Evolutionary conservation across 2,329 filamentous ascomycete genomes (phyloP), one percentile per base, ranked within the genome.

Genomic region (Ilyonectria destructans): DNA sequence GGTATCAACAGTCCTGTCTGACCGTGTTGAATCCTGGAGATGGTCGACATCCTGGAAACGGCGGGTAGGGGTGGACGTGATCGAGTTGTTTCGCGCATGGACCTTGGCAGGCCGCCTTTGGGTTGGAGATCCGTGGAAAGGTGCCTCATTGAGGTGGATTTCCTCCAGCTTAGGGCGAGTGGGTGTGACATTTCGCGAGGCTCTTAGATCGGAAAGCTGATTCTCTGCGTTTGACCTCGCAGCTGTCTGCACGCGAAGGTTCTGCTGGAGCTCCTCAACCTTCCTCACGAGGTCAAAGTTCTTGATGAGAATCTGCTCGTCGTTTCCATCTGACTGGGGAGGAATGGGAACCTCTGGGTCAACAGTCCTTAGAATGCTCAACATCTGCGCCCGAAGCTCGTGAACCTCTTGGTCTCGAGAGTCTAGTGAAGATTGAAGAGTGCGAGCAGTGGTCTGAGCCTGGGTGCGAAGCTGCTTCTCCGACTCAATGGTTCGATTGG

Each of bases 231-330:
- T 93, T 33, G 88, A 86, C 70, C 94, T 92, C 55, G 91, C 94
- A 71, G 96, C 93, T 15, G 91, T 91, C 62, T 96, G 93, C 23
- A 97, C 89, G 26, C 94, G 91, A 33, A 98, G 87, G 68, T 95
- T 95, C 77, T 96, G 93, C 75, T 97, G 95, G n/a, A 95, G 87
- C 60, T 94, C 90, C 75, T 98, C 94, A 7, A 98, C 88, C 78
- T 96, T 94, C 72, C 94, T 91, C 13, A 94, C 93, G 49, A 98
- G 86, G 75, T 97, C 92, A 68, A 97, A 97, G 82, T 85, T 94
- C 85, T 84, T 91, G 85, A 87, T 92, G 87, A 81, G 90, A 82
- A 81, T 88, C 85, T 82, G 95, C 85, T 90, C 94, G 85, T 82
- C 83, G 33, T 79, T 78, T 8, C 82, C 84, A 62, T 90, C 87